Evolutionary conservation across 495 filamentous ascomycete genomes (phyloP).

Genomic region (Penicillium ochrochloron): DNA sequence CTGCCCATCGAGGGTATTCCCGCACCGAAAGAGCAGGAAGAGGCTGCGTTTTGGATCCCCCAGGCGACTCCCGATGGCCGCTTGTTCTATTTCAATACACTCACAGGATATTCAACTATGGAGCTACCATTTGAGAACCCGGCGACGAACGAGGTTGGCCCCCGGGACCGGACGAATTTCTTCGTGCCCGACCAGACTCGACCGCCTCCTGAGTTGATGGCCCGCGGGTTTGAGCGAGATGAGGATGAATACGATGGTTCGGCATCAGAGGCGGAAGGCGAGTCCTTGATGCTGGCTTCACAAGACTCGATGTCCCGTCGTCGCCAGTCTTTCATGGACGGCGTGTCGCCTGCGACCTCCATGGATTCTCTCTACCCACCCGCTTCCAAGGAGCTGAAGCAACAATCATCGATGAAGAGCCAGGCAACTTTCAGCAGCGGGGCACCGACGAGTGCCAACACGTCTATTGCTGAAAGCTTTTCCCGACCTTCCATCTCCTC

Average conservation of each 20-base stretch:
- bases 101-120: conserved; percentile 90
- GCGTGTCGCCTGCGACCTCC: conserved; percentile 85
- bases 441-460: conserved; percentile 37
- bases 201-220: conserved; percentile 91
- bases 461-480: conserved; percentile 43
- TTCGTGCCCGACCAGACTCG: conserved; percentile 88
- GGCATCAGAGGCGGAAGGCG: conserved; percentile 83
- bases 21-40: conserved; percentile 71
- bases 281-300: conserved; percentile 63
- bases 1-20: conserved; percentile 69
- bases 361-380: conserved; percentile 82
- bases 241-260: conserved; percentile 86
- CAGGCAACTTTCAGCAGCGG: conserved; percentile 33
- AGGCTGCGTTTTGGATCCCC: conserved; percentile 97
- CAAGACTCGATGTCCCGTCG: conserved; percentile 61
- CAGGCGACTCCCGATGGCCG: conserved; percentile 93
- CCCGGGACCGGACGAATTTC: conserved; percentile 84
- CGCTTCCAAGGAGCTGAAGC: conserved; percentile 33
- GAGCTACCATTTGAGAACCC: conserved; percentile 93
- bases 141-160: conserved; percentile 78
- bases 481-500: conserved; percentile 58
- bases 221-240: conserved; percentile 77
- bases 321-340: conserved; percentile 71
- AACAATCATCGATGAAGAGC: conserved; percentile 25
- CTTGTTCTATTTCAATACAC: conserved; percentile 97